phyloP scores from a whole-genome alignment of 352 stramenopile species.

The Elongisporangium anandrum region DNA sequence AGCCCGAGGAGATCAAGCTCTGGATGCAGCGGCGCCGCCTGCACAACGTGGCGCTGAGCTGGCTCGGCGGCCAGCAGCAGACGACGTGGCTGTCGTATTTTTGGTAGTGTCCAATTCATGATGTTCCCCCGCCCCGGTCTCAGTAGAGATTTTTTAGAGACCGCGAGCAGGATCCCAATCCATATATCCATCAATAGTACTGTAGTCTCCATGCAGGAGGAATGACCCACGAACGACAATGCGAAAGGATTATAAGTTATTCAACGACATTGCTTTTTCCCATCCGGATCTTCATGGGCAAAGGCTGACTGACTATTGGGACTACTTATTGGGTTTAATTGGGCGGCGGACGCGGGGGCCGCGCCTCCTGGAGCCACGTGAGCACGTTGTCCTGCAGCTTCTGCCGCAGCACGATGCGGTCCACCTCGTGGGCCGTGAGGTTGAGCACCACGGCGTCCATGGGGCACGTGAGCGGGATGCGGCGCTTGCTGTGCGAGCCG shows the following conservation, averaged over 20 bases:
- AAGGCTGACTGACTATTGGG: background rate
- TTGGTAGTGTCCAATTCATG: background rate
- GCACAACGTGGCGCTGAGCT: conserved; percentile 16
- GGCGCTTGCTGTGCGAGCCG: conserved; percentile 26
- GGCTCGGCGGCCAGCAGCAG: conserved; percentile 9
- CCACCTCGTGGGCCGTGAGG: conserved; percentile 12
- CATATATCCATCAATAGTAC: background rate
- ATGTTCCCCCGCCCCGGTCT: background rate
- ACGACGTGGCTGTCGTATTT: background rate
- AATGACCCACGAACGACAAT: background rate
- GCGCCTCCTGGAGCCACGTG: background rate
- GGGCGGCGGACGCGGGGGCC: no score
- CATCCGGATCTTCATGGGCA: background rate
- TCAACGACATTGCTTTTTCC: background rate
- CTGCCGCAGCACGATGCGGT: conserved; percentile 15
- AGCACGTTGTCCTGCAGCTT: conserved; percentile 18
- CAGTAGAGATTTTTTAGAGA: background rate
- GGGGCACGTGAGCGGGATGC: conserved; percentile 27
- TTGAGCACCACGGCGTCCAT: conserved; percentile 28
- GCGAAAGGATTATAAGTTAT: background rate
- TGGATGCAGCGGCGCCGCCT: conserved; percentile 16
- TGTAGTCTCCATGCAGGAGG: background rate
- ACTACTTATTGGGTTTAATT: background rate
- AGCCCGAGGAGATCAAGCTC: conserved; percentile 12
- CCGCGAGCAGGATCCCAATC: background rate